Base-by-base conservation (phyloP, 2,329 filamentous ascomycete species). In the Stagonosporopsis rhizophila region DNA sequence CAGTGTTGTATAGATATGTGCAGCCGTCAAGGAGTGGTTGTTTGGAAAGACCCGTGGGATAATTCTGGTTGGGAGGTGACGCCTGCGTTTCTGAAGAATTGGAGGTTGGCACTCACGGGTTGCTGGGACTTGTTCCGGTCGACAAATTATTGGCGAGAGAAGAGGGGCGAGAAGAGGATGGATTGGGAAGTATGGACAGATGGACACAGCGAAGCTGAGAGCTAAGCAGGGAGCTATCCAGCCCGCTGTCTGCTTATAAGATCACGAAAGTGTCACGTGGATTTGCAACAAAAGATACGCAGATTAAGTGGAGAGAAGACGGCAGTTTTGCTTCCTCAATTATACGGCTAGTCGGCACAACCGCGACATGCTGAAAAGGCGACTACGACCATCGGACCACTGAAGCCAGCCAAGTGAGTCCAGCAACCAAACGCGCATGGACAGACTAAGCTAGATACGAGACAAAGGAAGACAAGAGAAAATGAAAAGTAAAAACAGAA, bases 401-500 rank as follows among this genome's bases (percentile, higher is more conserved):
- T 64, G 62, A 65, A 67, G 58, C 71, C 68, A 67, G 65, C 65
- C 62, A 66, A 62, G 62, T 61, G 62, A 60, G 60, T 61, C 64
- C 62, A 66, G 51, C 47, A 49, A 50, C 38, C 25, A 47, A 46
- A 58, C 58, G 59, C 45, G 51, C 56, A 58, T 49, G 49, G 41
- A 49, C 60, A 51, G 42, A 58, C 45, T 40, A 50, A 27, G 60
- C 55, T 60, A 60, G 44, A 48, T 62, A 64, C 56, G 62, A 66
- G 56, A 69, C 49, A 68, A 59, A 57, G 58, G 62, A 46, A 40
- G 27, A 62, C 50, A 59, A 44, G 44, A 62, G 58, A 65, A 47
- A 44, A 46, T 37, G 47, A 40, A 63, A 62, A 50, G 44, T 14
- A 52, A 62, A 55, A 57, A 53, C 62, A 47, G 62, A 56, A 62